These are phyloP conservation scores for Hapsidospora chrysogenum DNA, from an alignment of 495 filamentous ascomycete species.

Conservation along the genomic window DNA sequence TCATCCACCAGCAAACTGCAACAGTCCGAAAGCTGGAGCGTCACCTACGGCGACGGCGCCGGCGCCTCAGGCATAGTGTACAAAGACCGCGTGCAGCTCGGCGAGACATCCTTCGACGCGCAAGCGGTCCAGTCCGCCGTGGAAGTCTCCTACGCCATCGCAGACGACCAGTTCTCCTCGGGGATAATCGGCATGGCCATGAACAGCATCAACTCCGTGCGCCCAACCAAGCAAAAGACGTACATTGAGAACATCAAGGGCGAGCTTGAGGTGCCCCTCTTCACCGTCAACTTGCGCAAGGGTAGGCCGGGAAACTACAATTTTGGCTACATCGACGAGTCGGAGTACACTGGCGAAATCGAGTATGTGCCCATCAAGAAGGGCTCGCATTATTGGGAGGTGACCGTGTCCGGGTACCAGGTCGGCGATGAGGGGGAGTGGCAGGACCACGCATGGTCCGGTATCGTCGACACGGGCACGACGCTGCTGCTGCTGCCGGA, in stretches of 20 bases:
- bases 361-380: conserved; percentile 41
- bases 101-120: conserved; percentile 35
- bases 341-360: conserved; percentile 45
- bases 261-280: conserved; percentile 70
- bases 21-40: conserved; percentile 42
- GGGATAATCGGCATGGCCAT: conserved; percentile 59
- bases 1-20: conserved; percentile 31
- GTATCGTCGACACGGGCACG: conserved; percentile 47
- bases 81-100: conserved; percentile 49
- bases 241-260: conserved; percentile 87
- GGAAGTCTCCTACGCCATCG: conserved; percentile 40
- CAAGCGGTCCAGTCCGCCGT: conserved; percentile 57
- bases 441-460: conserved; percentile 17
- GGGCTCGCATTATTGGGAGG: conserved; percentile 51
- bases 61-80: conserved; percentile 49
- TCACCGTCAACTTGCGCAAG: conserved; percentile 57
- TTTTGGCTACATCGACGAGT: conserved; percentile 49
- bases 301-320: conserved; percentile 43
- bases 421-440: conserved; percentile 26
- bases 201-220: conserved; percentile 48
- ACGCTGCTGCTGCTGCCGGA: conserved; percentile 42
- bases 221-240: conserved; percentile 65
- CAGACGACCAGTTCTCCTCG: conserved; percentile 39
- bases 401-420: conserved; percentile 42
- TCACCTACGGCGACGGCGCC: conserved; percentile 54